These are phyloP conservation scores for Aspergillus taichungensis DNA, from an alignment of 495 filamentous ascomycete species.

Conservation along the genomic window DNA sequence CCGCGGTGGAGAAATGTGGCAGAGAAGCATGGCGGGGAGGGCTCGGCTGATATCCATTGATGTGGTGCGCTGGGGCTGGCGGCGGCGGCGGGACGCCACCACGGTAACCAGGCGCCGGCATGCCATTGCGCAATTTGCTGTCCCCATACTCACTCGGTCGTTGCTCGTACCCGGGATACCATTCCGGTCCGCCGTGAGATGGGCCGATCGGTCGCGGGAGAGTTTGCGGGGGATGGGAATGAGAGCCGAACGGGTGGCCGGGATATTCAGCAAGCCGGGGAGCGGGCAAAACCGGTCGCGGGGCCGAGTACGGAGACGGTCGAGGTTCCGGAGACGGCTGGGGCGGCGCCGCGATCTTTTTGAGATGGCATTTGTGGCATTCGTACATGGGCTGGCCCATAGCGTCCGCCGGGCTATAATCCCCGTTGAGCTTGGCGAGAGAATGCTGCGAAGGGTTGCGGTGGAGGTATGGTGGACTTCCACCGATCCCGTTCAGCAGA, in stretches of 20 bases:
- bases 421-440: constrained; percentile 26
- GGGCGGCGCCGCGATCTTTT: constrained; percentile 20
- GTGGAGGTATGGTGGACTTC: constrained; percentile 21
- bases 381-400: constrained; percentile 21
- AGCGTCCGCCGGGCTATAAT: constrained; percentile 9
- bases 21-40: constrained; percentile 23
- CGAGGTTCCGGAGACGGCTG: constrained; percentile 29
- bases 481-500: constrained; percentile 25
- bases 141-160: constrained; percentile 18
- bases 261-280: constrained; percentile 24
- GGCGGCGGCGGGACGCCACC: constrained; percentile 14
- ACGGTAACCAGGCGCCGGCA: constrained; percentile 24
- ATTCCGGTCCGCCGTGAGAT: constrained; percentile 19
- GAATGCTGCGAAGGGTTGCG: constrained; percentile 15
- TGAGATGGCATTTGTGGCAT: constrained; percentile 47
- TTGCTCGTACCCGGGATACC: constrained; percentile 31
- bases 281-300: constrained; percentile 26
- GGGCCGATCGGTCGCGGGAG: constrained; percentile 25
- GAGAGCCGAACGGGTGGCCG: constrained; percentile 21
- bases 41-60: constrained; percentile 24
- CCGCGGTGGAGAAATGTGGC: constrained; percentile 23
- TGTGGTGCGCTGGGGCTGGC: constrained; percentile 11
- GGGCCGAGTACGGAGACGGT: constrained; percentile 26
- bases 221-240: constrained; percentile 22
- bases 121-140: constrained; percentile 25